Conservation (phyloP, 306 rosid species). For the Prinsepia uniflora region DNA sequence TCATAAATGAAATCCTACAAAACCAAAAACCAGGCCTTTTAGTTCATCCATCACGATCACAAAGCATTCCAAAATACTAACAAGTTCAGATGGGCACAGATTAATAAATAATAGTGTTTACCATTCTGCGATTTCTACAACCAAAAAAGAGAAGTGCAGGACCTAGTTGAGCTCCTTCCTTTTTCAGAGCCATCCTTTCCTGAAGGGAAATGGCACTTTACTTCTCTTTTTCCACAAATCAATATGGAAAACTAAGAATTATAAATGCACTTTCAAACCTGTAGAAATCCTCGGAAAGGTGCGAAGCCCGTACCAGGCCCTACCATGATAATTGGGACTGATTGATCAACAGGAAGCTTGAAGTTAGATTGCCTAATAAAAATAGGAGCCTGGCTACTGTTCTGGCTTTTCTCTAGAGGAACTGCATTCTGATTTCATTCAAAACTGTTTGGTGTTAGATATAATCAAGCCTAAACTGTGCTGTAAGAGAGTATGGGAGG, state of each 20-base stretch:
- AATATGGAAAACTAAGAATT: conserved; percentile 8
- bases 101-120: conserved; percentile 18
- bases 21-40: conserved; percentile 16
- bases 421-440: conserved; percentile 58
- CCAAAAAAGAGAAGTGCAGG: conserved; percentile 90
- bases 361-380: conserved; percentile 88
- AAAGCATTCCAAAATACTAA: background rate
- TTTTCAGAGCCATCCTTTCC: conserved; percentile 83
- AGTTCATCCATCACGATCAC: conserved; percentile 20
- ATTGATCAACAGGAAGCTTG: conserved; percentile 75
- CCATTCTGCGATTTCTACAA: conserved; percentile 91
- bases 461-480: background rate
- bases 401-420: conserved; percentile 60
- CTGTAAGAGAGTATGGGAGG: conserved; percentile 4
- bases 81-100: background rate
- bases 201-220: conserved; percentile 31
- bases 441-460: conserved; percentile 31
- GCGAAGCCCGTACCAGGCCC: conserved; percentile 99
- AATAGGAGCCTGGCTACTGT: conserved; percentile 87
- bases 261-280: conserved; percentile 44
- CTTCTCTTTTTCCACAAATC: background rate
- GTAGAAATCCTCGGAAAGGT: conserved; percentile 96
- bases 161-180: conserved; percentile 67
- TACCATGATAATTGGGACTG: conserved; percentile 71
- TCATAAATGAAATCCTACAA: conserved; percentile 85